phyloP scores from a whole-genome alignment of 345 rosid genomes.

The Euphorbia tirucalli region DNA sequence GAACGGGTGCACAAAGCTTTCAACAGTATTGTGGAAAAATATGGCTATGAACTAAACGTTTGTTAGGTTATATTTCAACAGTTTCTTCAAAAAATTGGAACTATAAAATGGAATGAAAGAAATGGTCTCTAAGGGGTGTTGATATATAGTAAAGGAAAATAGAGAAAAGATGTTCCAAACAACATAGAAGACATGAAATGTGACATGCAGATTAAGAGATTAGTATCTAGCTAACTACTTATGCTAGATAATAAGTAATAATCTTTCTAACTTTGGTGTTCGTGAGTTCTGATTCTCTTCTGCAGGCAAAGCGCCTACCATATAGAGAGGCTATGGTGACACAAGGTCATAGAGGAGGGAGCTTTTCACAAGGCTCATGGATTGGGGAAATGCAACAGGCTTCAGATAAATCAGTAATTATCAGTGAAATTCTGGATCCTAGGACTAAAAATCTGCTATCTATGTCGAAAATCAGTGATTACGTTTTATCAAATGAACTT shows the following conservation, averaged over 20 bases:
- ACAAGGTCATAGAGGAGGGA: conserved; percentile 45
- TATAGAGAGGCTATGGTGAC: conserved; percentile 41
- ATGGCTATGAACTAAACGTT: too few relatives aligned
- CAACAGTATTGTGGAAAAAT: too few relatives aligned
- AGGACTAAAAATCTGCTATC: conserved; percentile 62
- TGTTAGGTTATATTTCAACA: too few relatives aligned
- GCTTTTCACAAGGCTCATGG: conserved; percentile 61
- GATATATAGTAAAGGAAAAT: neutral
- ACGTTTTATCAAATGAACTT: conserved; percentile 69
- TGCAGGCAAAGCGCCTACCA: conserved; percentile 72
- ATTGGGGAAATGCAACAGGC: conserved; percentile 84
- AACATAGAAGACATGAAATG: neutral
- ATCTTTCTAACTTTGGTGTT: neutral
- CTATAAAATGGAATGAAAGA: too few relatives aligned
- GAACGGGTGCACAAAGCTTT: too few relatives aligned
- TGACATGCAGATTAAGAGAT: neutral
- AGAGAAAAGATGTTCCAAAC: neutral
- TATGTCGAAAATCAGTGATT: conserved; percentile 75
- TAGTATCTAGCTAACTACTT: neutral
- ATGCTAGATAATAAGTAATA: neutral
- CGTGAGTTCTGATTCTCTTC: conserved; percentile 8
- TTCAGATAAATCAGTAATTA: conserved; percentile 63
- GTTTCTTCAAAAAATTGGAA: too few relatives aligned
- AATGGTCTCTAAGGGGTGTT: too few relatives aligned
- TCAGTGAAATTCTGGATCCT: conserved; percentile 73